These are phyloP conservation scores for Paraphaeosphaeria sporulosa DNA, from an alignment of 2,329 filamentous ascomycete species.

Conservation along the genomic window DNA sequence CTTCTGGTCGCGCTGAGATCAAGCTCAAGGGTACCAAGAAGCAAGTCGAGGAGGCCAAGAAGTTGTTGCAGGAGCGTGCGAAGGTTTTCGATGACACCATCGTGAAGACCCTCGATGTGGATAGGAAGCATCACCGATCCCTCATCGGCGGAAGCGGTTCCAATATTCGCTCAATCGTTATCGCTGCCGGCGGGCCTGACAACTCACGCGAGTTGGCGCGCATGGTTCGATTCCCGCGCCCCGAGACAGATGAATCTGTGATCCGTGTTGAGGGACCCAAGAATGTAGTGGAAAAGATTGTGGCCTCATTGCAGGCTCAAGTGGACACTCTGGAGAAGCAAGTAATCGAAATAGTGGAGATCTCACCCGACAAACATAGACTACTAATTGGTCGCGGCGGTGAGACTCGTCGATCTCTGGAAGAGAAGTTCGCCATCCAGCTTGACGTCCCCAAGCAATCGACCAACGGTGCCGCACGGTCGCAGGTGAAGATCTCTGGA, in stretches of 20 bases:
- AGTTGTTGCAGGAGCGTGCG: slow-evolving; percentile 84
- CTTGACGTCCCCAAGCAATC: slow-evolving; percentile 88
- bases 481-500: slow-evolving; percentile 85
- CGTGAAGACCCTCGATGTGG: slow-evolving; percentile 83
- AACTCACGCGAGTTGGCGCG: slow-evolving; percentile 84
- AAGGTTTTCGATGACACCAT: slow-evolving; percentile 91
- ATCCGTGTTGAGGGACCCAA: slow-evolving; percentile 90
- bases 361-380: slow-evolving; percentile 89
- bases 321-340: slow-evolving; percentile 86
- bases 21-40: slow-evolving; percentile 91
- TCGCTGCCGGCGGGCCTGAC: slow-evolving; percentile 86
- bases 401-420: slow-evolving; percentile 83
- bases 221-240: slow-evolving; percentile 93
- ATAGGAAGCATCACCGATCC: slow-evolving; percentile 89
- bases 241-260: slow-evolving; percentile 79
- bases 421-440: slow-evolving; percentile 83
- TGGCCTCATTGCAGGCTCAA: slow-evolving; percentile 80
- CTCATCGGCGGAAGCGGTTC: slow-evolving; percentile 88
- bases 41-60: slow-evolving; percentile 90
- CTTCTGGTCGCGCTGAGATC: slow-evolving; percentile 78
- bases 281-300: slow-evolving; percentile 86
- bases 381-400: slow-evolving; percentile 91
- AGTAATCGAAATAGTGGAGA: slow-evolving; percentile 77
- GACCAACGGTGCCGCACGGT: slow-evolving; percentile 73
- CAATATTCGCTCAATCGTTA: slow-evolving; percentile 85